Base-by-base conservation (phyloP, 164 flowering plant species). In the Stephania cephalantha region DNA sequence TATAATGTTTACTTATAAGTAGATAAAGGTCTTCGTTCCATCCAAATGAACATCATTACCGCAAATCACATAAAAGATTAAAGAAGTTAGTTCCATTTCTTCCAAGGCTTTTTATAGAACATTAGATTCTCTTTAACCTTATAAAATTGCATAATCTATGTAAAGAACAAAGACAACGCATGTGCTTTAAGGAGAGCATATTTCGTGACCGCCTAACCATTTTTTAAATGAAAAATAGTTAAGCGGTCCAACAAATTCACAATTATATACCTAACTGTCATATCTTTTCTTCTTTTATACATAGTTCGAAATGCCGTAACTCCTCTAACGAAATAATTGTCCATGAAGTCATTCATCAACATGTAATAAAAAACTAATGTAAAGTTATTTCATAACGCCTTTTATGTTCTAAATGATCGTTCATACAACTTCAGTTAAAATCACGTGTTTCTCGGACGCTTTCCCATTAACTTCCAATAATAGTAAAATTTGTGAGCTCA, bases 141-240 rank as follows among this genome's bases (percentile, higher is more conserved):
- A 15, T 18, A 2, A 8, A 44, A 44, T n/a, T 69, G 52, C 52
- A 45, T 25, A 69, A 69, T 69, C 2, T 68, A 68, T 69, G 17
- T 10, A 55, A 55, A 55, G 11, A 55, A 55, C 18, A 55, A 11
- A 69, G 22, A 25, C 31, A 42, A 45, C 0, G 55, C 25, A 0
- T 25, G n/a, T 22, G 25, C 45, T 71, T 71, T 71, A 76, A 67
- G 29, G 18, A 13, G 74, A 68, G 74, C 30, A 76, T 70, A 70
- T 20, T 44, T 55, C 44, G 8, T 2, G 18, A 25, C 25, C 73
- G 46, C 46, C 58, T 46, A 44, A 71, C 12, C 61, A 48, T 11
- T 9, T 22, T 71, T 22, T 46, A 25, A 46, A 11, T 17, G 58
- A 76, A 46, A 66, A 29, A 61, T 18, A 17, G 25, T 61, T 48